These are phyloP conservation scores for Zasmidium citrigriseum DNA, from an alignment of 2,329 filamentous ascomycete genomes.

Conservation along the genomic window DNA sequence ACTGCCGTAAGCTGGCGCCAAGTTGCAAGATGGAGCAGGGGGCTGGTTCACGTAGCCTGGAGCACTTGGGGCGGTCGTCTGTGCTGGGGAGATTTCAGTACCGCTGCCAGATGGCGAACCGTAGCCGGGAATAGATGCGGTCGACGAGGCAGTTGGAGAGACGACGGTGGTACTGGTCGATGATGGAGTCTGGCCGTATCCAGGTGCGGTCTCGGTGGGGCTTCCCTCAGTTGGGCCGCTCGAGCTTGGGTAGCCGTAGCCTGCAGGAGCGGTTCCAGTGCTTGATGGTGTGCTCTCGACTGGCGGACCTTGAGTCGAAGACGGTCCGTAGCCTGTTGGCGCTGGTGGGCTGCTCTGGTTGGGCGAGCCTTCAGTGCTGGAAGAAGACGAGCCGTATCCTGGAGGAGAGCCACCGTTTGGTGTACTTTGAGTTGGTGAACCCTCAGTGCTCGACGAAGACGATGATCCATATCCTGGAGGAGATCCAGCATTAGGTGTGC, in stretches of 20 bases:
- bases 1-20: constrained; percentile 12
- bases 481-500: background rate
- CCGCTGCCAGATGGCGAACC: background rate
- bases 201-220: background rate
- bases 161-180: constrained; percentile 3
- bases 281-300: background rate
- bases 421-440: constrained; percentile 4
- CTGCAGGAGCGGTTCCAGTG: background rate
- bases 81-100: constrained; percentile 6
- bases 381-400: background rate
- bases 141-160: constrained; percentile 4
- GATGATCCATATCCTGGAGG: constrained; percentile 8
- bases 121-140: constrained; percentile 14
- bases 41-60: constrained; percentile 16
- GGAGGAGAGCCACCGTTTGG: constrained; percentile 4
- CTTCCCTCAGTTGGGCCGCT: background rate
- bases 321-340: background rate
- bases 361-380: constrained; percentile 12
- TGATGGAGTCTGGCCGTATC: background rate
- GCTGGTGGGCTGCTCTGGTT: background rate
- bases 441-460: constrained; percentile 3
- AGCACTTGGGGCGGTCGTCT: constrained; percentile 3
- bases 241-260: background rate
- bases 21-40: constrained; percentile 8
- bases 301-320: background rate